Evolutionary conservation across 306 rosid species (phyloP), one percentile per base, ranked within the genome.

Genomic region (Mimosa pudica): DNA sequence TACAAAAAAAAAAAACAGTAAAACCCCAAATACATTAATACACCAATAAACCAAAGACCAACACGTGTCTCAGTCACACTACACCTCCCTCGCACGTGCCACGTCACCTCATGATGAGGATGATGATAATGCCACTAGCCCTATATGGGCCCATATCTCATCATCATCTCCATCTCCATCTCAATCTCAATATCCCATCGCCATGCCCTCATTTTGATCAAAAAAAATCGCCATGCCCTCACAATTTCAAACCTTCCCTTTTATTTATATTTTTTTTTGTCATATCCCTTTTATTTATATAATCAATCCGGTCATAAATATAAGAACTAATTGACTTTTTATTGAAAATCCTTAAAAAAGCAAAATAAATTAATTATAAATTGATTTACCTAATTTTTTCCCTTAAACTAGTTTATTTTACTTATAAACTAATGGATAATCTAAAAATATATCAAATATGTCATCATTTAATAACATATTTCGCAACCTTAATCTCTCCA

Each of bases 51-150:
- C 41, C 70, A 2, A 20, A 64, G 46, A 16, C 20, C 46, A 70
- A 70, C 90, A 87, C 76, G 81, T 87, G 88, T 86, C 86, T 12
- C 38, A 45, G 75, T 70, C 38, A 67, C 30, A 68, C 44, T 36
- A 62, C 81, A 6, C 77, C 82, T 33, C 54, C 77, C n/a, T 36
- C 72, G 91, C 96, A 92, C 88, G 90, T 92, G 91, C 92, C 94
- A 90, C 90, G 92, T 90, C 91, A 84, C 16, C 12, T 35, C 5
- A 45, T 46, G 74, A 70, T 70, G 57, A 70, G 57, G 74, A 58
- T 81, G 85, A 79, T 65, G 75, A 73, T 77, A 14, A 77, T 75
- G 82, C 68, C 70, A 75, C 65, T 63, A 78, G 38, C 38, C 45
- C 68, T 78, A 88, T 89, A 88, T 88, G 80, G 38, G 16, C 45